Evolutionary conservation across 2,329 filamentous ascomycete species (phyloP), one percentile per base, ranked within the genome.

Genomic region (Penicillium sp.): DNA sequence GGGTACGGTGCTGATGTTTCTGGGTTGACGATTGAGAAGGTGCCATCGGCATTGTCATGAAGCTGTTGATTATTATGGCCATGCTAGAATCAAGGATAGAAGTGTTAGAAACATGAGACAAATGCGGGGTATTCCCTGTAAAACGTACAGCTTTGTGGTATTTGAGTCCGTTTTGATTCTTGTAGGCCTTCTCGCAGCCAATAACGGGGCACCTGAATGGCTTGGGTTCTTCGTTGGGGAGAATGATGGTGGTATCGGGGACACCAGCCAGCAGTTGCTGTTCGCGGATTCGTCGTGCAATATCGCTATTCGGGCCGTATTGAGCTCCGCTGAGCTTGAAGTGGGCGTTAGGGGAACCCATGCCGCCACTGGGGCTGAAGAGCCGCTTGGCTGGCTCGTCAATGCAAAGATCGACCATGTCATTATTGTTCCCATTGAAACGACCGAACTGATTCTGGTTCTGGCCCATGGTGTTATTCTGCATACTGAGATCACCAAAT

Each of bases 121-220:
- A 47, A 29, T 34, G 41, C 32, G 46, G 7, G 77, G 79, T 65
- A 6, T 3, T 49, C 14, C 42, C 26, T 36, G 11, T 23, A 13
- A 56, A 36, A 77, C 81, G 75, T 77, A 84, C 82, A 69, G 82
- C 78, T 76, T 88, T 88, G 76, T 88, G 85, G 66, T 91, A 99
- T 84, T 97, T 99, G 53, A 99, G 81, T 46, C 94, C 94, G 65
- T 99, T 99, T 72, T 97, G 94, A 73, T 99, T 99, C 81, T 99
- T 99, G 79, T 99, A 99, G 0, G 94, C 93, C 80, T 99, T 99
- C 74, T 97, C 94, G 69, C 94, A 99, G 6, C 94, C 94, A 71
- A 99, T 96, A 47, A 99, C 94, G 1, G 94, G 94, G 68, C 94
- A 99, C 71, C 92, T 90, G 81, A 96, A 99, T 0, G 94, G 94